Conservation (phyloP, 2,329 filamentous ascomycete species). For the Cladosporium austrohemisphaericum region DNA sequence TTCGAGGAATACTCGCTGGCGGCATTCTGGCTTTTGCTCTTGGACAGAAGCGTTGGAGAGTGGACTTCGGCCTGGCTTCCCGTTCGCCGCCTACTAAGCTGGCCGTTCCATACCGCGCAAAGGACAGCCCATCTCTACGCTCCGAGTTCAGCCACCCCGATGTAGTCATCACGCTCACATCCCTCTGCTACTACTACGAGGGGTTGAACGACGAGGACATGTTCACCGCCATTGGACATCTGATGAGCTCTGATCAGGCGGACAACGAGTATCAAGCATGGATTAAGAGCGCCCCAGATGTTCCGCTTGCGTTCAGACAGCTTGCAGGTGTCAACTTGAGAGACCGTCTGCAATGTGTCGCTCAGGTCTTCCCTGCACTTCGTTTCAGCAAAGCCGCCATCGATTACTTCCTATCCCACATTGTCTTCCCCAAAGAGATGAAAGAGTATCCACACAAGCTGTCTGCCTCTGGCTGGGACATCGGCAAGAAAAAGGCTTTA, state of each 20-base stretch:
- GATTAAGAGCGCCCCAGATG: conserved; percentile 17
- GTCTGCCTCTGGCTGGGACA: conserved; percentile 64
- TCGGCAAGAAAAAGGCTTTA: conserved; percentile 51
- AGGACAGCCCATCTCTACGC: conserved; percentile 59
- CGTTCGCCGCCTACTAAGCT: conserved; percentile 49
- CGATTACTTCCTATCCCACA: conserved; percentile 64
- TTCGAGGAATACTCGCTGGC: conserved; percentile 61
- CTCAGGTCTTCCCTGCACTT: conserved; percentile 39
- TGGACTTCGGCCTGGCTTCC: conserved; percentile 51
- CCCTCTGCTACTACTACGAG: conserved; percentile 63
- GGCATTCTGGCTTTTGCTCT: conserved; percentile 57
- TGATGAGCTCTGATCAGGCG: conserved; percentile 24
- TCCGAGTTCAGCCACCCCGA: conserved; percentile 68
- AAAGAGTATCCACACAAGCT: conserved; percentile 63
- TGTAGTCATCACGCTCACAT: conserved; percentile 62
- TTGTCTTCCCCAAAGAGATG: conserved; percentile 63
- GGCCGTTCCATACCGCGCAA: conserved; percentile 65
- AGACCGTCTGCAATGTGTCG: conserved; percentile 22
- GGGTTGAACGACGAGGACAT: conserved; percentile 50
- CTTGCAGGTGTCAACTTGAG: conserved; percentile 28
- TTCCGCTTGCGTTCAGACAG: conserved; percentile 20
- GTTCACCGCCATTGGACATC: conserved; percentile 32
- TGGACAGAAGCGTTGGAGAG: conserved; percentile 63
- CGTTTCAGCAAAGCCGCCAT: conserved; percentile 52
- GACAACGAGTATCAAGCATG: conserved; percentile 27